Evolutionary conservation across 2,329 filamentous ascomycete species (phyloP), one percentile per base, ranked within the genome.

Genomic region (Pseudogymnoascus sp.): DNA sequence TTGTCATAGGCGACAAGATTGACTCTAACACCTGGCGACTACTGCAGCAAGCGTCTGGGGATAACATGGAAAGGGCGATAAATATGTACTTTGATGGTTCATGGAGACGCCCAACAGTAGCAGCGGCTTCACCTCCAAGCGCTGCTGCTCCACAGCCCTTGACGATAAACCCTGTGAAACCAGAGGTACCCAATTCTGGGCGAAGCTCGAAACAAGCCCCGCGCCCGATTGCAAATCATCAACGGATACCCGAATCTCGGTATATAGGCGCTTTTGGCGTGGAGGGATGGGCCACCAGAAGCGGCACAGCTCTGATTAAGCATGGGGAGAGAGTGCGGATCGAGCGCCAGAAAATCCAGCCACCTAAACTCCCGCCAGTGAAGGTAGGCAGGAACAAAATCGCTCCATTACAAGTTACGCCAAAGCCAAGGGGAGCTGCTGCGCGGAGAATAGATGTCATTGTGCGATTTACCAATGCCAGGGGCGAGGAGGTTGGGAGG

Each of bases 181-280:
- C 69, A 6, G 42, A 42, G 3, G 61, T 31, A 8, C 61, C 65
- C 14, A 65, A 37, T 53, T 64, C 63, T 53, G 61, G 29, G 74
- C 77, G 74, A 74, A 73, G 66, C 63, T 59, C 14, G 64, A 65
- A 62, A 67, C 35, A 29, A 53, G 60, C 38, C 2, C 24, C 35
- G 13, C 33, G 19, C 35, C 33, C 33, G 59, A 10, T 11, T 40
- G 21, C 19, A 61, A 61, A 26, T 61, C 2, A 8, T 24, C 31
- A 11, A 16, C 59, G 29, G n/a, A 61, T 74, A 79, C 86, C 86
- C 0, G 70, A 76, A 1, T 80, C 79, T 68, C 78, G 95, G 70
- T 99, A 97, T 70, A 84, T 97, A 65, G 95, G 95, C 16, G 91
- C 92, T 0, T 95, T 97, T 75, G 95, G 95, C 7, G 92, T 90